Percentiles rank a stretch among this genome's conserved stretches.
phyloP scores from a whole-genome alignment of 2,329 filamentous ascomycete genomes.

The Diaporthe aspalathi region DNA sequence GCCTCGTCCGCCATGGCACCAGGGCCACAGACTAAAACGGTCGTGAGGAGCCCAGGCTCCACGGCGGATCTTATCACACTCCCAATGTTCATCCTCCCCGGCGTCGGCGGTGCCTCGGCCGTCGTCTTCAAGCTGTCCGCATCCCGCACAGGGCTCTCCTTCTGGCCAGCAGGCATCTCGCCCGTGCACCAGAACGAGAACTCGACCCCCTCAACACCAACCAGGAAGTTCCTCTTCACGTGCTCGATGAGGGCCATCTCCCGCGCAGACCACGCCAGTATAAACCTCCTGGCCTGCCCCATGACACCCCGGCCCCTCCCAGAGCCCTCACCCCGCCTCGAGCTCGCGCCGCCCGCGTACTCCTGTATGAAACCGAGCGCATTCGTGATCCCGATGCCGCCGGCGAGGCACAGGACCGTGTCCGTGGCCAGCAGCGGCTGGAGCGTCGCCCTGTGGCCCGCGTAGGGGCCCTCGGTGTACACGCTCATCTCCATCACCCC shows the following conservation, averaged over 20 bases:
- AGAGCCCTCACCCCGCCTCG: too few species aligned
- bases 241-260: conserved; percentile 12
- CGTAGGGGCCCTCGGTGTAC: conserved; percentile 12
- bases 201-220: conserved; percentile 3
- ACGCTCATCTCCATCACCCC: conserved; percentile 23
- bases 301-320: neutral
- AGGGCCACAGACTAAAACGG: conserved; percentile 45
- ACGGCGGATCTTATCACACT: conserved; percentile 7
- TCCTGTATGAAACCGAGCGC: conserved; percentile 4
- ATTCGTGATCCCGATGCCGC: conserved; percentile 9
- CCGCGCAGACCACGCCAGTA: conserved; percentile 12
- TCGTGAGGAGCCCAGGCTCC: conserved; percentile 39
- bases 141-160: neutral
- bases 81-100: conserved; percentile 2
- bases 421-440: conserved; percentile 14
- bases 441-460: neutral
- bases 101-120: neutral
- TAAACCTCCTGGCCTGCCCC: conserved; percentile 4
- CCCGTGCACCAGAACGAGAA: conserved; percentile 11
- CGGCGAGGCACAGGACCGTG: neutral
- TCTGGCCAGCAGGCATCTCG: neutral
- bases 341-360: neutral
- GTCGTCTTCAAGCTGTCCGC: neutral
- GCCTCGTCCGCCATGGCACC: conserved; percentile 46
- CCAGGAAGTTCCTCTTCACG: neutral